Base-by-base conservation (phyloP, 495 filamentous ascomycete genomes). In the Aspergillus taichungensis region DNA sequence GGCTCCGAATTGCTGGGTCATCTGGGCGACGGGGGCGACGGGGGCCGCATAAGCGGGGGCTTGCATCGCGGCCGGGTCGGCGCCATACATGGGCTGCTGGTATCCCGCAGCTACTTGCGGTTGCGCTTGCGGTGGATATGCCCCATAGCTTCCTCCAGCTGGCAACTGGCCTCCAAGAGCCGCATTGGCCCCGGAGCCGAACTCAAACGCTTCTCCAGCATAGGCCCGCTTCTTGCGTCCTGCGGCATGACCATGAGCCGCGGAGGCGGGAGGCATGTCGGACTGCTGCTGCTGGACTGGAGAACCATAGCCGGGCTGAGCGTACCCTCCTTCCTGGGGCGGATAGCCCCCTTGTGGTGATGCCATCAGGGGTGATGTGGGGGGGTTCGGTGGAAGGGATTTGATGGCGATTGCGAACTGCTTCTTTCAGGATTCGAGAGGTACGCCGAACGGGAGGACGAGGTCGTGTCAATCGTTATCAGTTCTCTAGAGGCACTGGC, bases 171-270 rank as follows among this genome's bases (percentile, higher is more conserved):
- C 77, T 49, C 76, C 78, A 35, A 80, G 59, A 11, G 69, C 84
- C 42, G 87, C 81, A 78, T 98, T 98, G 56, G 84, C 86, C 53
- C 92, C 92, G 29, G 78, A 78, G 30, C 85, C 90, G 57, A 97
- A 89, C 8, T 95, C 94, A 62, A 91, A 98, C 6, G 90, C 91
- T 61, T 89, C 84, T 24, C 87, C 87, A 18, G 94, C 92, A 71
- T 98, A 98, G 34, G 83, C 80, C 64, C 88, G 75, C 74, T 95
- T 94, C 75, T 89, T 95, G 64, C 83, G 75, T 71, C 71, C 79
- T 73, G 54, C 79, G 64, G 48, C 75, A 7, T 58, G 52, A 35
- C 46, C 60, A 28, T 57, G 59, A 33, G 61, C 43, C 43, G 58
- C 46, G 10, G 59, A 57, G 27, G 50, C 61, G 37, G 58, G 61